Evolutionary conservation across 306 rosid species (phyloP).

Genomic region (Chamaecrista fasciculata): DNA sequence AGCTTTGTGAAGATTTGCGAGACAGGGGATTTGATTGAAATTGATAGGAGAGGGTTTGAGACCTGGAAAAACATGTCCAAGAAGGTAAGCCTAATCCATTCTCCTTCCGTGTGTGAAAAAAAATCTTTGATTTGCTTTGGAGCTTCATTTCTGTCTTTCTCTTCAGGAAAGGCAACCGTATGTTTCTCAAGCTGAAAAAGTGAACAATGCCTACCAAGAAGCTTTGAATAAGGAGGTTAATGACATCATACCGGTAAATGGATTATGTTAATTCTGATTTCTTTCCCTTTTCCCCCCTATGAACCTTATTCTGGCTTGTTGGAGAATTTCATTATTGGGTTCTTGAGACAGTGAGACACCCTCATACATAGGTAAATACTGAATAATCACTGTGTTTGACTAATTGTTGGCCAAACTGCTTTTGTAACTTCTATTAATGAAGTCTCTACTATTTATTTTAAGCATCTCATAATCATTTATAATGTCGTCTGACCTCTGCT

Average conservation of each 20-base stretch:
- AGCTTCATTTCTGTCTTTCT: slow-evolving; percentile 7
- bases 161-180: slow-evolving; percentile 52
- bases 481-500: neutral
- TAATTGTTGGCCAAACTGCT: neutral
- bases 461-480: neutral
- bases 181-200: slow-evolving; percentile 33
- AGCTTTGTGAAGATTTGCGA: slow-evolving; percentile 27
- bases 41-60: slow-evolving; percentile 51
- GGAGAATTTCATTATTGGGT: neutral
- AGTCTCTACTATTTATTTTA: neutral
- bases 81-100: slow-evolving; percentile 34
- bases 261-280: neutral
- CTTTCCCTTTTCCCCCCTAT: neutral
- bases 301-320: neutral
- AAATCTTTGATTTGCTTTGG: neutral
- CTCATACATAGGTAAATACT: no score
- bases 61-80: slow-evolving; percentile 53
- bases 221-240: slow-evolving; percentile 41
- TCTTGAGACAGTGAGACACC: slow-evolving; percentile 5
- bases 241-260: slow-evolving; percentile 40
- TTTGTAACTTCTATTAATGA: neutral
- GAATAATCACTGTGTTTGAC: neutral
- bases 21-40: slow-evolving; percentile 20
- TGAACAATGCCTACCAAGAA: slow-evolving; percentile 34
- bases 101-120: neutral